phyloP scores from a whole-genome alignment of 352 stramenopile genomes.

The Phytophthora sp. region DNA sequence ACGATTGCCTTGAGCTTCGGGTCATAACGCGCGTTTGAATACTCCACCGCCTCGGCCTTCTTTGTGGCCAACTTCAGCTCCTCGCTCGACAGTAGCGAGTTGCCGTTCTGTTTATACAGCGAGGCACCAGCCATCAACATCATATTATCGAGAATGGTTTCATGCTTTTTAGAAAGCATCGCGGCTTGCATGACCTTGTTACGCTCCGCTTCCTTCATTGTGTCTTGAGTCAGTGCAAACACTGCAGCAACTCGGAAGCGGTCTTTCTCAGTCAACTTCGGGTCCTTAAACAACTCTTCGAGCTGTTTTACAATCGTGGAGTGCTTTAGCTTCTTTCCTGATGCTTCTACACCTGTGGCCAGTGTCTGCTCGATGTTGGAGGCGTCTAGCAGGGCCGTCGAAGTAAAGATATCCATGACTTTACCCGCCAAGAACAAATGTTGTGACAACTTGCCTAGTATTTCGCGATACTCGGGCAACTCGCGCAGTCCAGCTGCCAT shows the following conservation, averaged over 20 bases:
- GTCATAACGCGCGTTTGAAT: conserved; percentile 82
- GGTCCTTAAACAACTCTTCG: conserved; percentile 87
- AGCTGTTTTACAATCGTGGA: conserved; percentile 85
- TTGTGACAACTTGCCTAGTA: conserved; percentile 94
- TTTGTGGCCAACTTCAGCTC: conserved; percentile 74
- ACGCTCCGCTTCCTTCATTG: conserved; percentile 87
- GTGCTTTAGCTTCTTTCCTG: conserved; percentile 91
- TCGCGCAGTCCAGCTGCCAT: conserved; percentile 94
- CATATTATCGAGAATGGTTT: conserved; percentile 74
- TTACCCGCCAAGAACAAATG: conserved; percentile 95
- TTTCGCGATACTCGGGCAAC: conserved; percentile 95
- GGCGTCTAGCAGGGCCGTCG: conserved; percentile 86
- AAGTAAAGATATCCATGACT: conserved; percentile 94
- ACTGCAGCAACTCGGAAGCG: conserved; percentile 92
- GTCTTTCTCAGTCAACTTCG: conserved; percentile 79
- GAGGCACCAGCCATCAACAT: conserved; percentile 50
- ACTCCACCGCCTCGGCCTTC: conserved; percentile 68
- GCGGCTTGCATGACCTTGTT: conserved; percentile 87
- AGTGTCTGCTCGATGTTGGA: conserved; percentile 96
- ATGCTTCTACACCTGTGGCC: conserved; percentile 93
- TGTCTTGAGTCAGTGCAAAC: conserved; percentile 93
- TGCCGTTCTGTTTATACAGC: conserved; percentile 76
- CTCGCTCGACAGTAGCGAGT: conserved; percentile 55
- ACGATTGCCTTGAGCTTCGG: conserved; percentile 74
- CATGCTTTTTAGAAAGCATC: conserved; percentile 74